Base-by-base conservation (phyloP, 2,329 filamentous ascomycete genomes). In the Penicillium sumatraense region DNA sequence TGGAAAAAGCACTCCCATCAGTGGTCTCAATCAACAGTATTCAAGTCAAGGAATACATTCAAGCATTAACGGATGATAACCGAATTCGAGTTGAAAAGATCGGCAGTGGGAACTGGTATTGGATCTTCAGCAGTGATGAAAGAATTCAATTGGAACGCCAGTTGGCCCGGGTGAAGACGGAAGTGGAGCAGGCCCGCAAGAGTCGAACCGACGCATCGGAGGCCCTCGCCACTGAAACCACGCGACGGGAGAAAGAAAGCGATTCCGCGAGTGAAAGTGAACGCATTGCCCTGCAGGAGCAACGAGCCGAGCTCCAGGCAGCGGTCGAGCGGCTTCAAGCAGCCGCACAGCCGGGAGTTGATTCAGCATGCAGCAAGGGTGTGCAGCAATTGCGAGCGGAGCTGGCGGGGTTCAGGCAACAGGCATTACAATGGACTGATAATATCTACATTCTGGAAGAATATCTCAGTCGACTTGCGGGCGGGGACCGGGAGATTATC, bases 41-140 rank as follows among this genome's bases (percentile, higher is more conserved):
- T 80, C 84, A 86, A 67, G 84, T 87, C 42, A 88, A 87, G 71
- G 87, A 89, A 64, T 87, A 86, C 66, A 75, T 89, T 16, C 85
- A 87, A 68, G 76, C 80, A 4, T 79, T 89, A 18, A 75, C 78
- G 8, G 85, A 88, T 64, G 87, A 89, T 53, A 79, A 78, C 63
- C 80, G 82, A 63, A 82, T 89, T 57, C 80, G 81, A 16, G 82
- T 87, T 24, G 86, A 89, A 74, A 89, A 89, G 71, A 89, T 89
- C 63, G 87, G 86, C 40, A 86, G 80, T 59, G 86, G 85, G 24
- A 89, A 89, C 69, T 89, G 86, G 86, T 89, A 89, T 73, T 89
- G 87, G 87, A 82, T 80, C 59, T 89, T 89, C 68, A 77, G 73
- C 16, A 84, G 80, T 24, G 84, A 88, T 50, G 83, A 83, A 65